phyloP scores from a whole-genome alignment of 2,329 filamentous ascomycete species.

The Beauveria sp. region DNA sequence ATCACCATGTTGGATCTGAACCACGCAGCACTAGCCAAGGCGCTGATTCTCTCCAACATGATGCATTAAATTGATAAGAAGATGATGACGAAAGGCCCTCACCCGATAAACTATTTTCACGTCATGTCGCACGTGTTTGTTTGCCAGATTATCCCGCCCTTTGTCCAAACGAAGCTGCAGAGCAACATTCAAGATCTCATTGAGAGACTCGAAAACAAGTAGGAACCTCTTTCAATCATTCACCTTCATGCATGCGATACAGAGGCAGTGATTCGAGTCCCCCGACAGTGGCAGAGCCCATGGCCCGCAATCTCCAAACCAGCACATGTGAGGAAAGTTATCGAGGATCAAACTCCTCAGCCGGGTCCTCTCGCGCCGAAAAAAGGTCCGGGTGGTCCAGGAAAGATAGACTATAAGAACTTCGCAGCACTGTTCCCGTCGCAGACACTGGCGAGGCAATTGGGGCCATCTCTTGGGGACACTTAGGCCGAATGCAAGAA shows the following conservation, averaged over 20 bases:
- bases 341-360: background rate
- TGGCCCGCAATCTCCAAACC: background rate
- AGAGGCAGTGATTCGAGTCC: constrained; percentile 10
- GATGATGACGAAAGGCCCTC: background rate
- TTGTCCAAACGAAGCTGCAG: constrained; percentile 14
- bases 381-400: background rate
- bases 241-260: background rate
- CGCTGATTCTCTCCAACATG: constrained; percentile 15
- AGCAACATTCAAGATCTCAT: constrained; percentile 15
- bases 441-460: background rate
- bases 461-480: background rate
- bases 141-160: constrained; percentile 15
- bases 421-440: background rate
- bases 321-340: background rate
- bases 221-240: background rate
- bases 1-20: constrained; percentile 20
- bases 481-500: background rate
- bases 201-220: constrained; percentile 11
- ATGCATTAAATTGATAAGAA: constrained; percentile 9
- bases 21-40: constrained; percentile 17
- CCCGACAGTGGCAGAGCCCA: constrained; percentile 11
- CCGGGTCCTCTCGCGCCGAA: background rate
- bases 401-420: background rate
- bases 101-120: constrained; percentile 8
- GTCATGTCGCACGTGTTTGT: constrained; percentile 17